These are phyloP conservation scores for Cryptosporidium andersoni DNA, from an alignment of 169 alveolate genomes.

Conservation along the genomic window DNA sequence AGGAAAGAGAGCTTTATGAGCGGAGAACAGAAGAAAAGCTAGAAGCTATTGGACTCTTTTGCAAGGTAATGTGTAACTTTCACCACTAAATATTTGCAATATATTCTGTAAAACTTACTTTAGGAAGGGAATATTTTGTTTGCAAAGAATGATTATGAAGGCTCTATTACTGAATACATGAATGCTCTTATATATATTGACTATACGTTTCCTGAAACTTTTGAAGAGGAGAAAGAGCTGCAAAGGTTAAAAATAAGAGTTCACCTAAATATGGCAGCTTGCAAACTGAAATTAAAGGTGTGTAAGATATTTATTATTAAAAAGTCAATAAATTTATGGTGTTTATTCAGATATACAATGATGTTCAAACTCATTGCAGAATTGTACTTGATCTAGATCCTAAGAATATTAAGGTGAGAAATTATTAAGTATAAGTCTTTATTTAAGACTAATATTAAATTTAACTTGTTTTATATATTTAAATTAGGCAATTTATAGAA, in stretches of 20 bases:
- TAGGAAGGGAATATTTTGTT: constrained; percentile 52
- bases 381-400: constrained; percentile 47
- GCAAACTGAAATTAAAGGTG: constrained; percentile 43
- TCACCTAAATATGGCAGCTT: constrained; percentile 40
- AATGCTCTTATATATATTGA: constrained; percentile 64
- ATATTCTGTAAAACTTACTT: background rate
- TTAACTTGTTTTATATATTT: background rate
- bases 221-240: constrained; percentile 18
- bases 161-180: constrained; percentile 42
- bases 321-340: background rate
- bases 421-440: background rate
- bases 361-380: constrained; percentile 33
- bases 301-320: background rate
- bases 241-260: constrained; percentile 25
- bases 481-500: background rate
- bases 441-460: background rate
- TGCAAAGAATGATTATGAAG: constrained; percentile 25
- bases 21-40: constrained; percentile 46
- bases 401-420: constrained; percentile 35
- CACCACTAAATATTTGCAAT: background rate
- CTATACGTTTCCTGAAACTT: constrained; percentile 56
- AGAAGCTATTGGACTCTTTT: constrained; percentile 42
- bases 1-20: constrained; percentile 65
- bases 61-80: constrained; percentile 32
- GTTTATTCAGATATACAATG: constrained; percentile 24